A percentile compares a stretch with the other conserved stretches of the same genome.
These are phyloP conservation scores for Boletus albobrunnescens DNA, from an alignment of 1,284 basidiomycete species.

Conservation along the genomic window DNA sequence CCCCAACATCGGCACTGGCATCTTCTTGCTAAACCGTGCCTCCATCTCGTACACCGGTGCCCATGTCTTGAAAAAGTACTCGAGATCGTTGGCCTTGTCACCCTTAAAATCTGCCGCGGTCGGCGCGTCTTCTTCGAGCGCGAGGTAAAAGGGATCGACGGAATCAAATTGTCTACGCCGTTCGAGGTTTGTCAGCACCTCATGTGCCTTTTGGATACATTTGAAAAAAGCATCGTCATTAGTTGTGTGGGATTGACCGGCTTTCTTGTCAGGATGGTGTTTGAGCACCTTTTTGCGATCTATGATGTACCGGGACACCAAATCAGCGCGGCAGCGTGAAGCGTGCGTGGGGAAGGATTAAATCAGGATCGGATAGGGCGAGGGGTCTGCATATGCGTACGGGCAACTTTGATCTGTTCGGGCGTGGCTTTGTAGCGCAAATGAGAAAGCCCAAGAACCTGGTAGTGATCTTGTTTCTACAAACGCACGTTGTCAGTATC, in stretches of 20 bases:
- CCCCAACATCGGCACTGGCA: slow-evolving; percentile 87
- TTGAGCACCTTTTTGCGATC: slow-evolving; percentile 98
- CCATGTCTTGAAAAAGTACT: slow-evolving; percentile 60
- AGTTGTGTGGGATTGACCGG: slow-evolving; percentile 62
- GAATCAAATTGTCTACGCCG: slow-evolving; percentile 95
- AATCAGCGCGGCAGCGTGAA: slow-evolving; percentile 1
- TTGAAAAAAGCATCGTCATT: slow-evolving; percentile 99
- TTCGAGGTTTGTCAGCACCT: slow-evolving; percentile 85
- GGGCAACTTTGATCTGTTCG: slow-evolving; percentile 95
- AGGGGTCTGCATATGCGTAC: slow-evolving; percentile 48
- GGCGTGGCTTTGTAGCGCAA: slow-evolving; percentile 85
- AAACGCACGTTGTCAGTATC: slow-evolving; percentile 7
- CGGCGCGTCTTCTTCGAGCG: slow-evolving; percentile 77
- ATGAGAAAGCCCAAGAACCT: slow-evolving; percentile 89
- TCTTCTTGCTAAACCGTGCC: slow-evolving; percentile 83
- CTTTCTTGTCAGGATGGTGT: slow-evolving; percentile 99
- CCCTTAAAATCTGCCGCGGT: slow-evolving; percentile 64
- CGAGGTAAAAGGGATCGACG: slow-evolving; percentile 77
- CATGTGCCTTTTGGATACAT: slow-evolving; percentile 96
- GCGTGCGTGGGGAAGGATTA: not conserved
- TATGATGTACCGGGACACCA: slow-evolving; percentile 29
- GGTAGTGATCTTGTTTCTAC: slow-evolving; percentile 97
- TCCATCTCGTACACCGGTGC: slow-evolving; percentile 87
- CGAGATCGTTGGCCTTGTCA: slow-evolving; percentile 40
- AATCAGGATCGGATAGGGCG: slow-evolving; percentile 12